These are phyloP conservation scores for Harringtonia lauricola DNA, from an alignment of 2,329 filamentous ascomycete species.

Conservation along the genomic window DNA sequence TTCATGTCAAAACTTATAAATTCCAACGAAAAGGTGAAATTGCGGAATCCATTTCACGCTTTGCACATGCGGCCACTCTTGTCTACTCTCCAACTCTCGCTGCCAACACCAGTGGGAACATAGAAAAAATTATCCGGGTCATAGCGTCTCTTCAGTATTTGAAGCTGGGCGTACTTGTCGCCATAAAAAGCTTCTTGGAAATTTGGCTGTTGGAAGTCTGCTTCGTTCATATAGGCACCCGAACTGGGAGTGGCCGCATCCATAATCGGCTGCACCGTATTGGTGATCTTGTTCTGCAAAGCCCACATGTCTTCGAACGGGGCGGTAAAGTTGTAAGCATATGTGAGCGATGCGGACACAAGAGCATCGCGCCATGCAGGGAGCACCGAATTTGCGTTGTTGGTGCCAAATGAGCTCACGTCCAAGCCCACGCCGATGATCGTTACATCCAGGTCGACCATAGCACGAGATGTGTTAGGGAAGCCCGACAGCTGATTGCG, in stretches of 20 bases:
- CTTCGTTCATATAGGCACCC: constrained; percentile 34
- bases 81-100: constrained; percentile 7
- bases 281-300: not conserved
- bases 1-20: not conserved
- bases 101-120: constrained; percentile 4
- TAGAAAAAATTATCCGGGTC: constrained; percentile 12
- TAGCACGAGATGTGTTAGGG: not conserved
- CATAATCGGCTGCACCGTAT: constrained; percentile 20
- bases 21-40: not conserved
- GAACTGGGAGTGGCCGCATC: constrained; percentile 22
- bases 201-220: constrained; percentile 8
- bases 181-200: constrained; percentile 13
- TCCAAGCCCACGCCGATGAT: constrained; percentile 4
- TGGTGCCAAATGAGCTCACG: not conserved
- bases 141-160: constrained; percentile 8
- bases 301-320: not conserved
- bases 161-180: constrained; percentile 10
- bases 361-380: constrained; percentile 10
- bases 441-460: constrained; percentile 3
- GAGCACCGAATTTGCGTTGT: constrained; percentile 5
- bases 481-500: constrained; percentile 15
- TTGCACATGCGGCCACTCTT: constrained; percentile 1
- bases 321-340: not conserved
- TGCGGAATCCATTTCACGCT: not conserved
- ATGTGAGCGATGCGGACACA: not conserved